Base-by-base conservation (phyloP, 176 grass and related monocot species). In the Ensete ventricosum region DNA sequence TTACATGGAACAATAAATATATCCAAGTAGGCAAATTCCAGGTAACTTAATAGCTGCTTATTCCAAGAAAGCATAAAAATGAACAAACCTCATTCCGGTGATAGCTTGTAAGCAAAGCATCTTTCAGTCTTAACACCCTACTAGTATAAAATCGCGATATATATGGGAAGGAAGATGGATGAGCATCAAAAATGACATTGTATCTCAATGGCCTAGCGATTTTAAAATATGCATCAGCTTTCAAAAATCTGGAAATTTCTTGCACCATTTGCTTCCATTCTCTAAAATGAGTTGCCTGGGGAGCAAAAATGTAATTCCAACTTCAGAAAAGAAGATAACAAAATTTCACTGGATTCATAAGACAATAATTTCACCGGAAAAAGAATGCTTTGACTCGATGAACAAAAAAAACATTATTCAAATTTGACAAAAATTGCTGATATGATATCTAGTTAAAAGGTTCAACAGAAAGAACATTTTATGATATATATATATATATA, bases 221-320 rank as follows among this genome's bases (percentile, higher is more conserved):
- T 80, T 78, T 78, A 84, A 88, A 91, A 78, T 78, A 85, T 81
- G 85, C 85, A 74, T 91, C 86, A 67, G 88, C 91, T 85, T 99
- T 95, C 86, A 91, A 80, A 75, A 99, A 95, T 74, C 84, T 91
- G 9, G 34, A 73, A 24, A 95, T 84, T 81, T 99, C 96, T 74
- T 91, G 88, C 77, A 89, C 67, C 54, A 95, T 83, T 89, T 91
- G 96, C 60, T 89, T 94, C 96, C 96, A 99, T 83, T 99, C 96
- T 80, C 91, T 99, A 74, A 99, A 95, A 69, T 90, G 95, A 27
- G 84, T 94, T 72, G 78, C 88, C 96, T 99, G 80, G 23, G 54
- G 76, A 81, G 55, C 34, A 79, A 62, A 58, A 77, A 55, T 52
- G 14, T 53, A 66, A 8, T 69, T n/a, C 73, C 34, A 58, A 51